These are phyloP conservation scores for Jamesozyma lodderae DNA, from an alignment of 805 yeast genomes.

Conservation along the genomic window DNA sequence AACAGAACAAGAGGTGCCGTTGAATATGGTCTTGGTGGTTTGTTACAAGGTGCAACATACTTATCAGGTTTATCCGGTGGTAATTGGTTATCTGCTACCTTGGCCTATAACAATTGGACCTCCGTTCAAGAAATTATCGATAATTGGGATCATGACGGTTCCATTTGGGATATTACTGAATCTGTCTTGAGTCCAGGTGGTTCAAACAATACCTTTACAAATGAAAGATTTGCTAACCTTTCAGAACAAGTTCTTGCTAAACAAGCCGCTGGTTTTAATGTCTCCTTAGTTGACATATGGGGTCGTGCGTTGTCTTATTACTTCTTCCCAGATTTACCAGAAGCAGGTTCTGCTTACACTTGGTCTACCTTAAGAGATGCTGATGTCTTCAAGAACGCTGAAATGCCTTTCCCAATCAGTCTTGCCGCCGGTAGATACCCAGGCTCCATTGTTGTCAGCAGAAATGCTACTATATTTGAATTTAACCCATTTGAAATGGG, in stretches of 20 bases:
- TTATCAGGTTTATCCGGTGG: conserved; percentile 78
- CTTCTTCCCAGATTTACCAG: conserved; percentile 51
- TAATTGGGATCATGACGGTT: conserved; percentile 21
- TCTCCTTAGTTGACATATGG: conserved; percentile 70
- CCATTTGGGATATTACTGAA: conserved; percentile 63
- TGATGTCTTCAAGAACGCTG: conserved; percentile 49
- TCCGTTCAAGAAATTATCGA: conserved; percentile 51
- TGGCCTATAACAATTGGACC: conserved; percentile 64
- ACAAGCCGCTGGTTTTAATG: conserved; percentile 53
- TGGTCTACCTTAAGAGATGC: conserved; percentile 52
- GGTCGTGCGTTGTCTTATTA: conserved; percentile 67
- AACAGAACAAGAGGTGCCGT: conserved; percentile 52
- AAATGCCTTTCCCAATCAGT: conserved; percentile 65
- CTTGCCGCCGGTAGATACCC: conserved; percentile 59
- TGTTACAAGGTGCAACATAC: conserved; percentile 62
- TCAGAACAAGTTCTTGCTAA: conserved; percentile 44
- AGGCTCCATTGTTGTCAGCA: conserved; percentile 42
- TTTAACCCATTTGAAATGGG: conserved; percentile 67
- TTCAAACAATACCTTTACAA: conserved; percentile 41
- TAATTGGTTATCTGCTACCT: conserved; percentile 66
- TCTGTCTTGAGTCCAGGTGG: conserved; percentile 59
- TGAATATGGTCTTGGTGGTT: conserved; percentile 57
- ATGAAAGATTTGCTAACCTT: conserved; percentile 43
- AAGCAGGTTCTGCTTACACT: conserved; percentile 55
- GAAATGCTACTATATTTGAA: conserved; percentile 61